phyloP scores from a whole-genome alignment of 306 rosid species.

The Calophaca sinica region DNA sequence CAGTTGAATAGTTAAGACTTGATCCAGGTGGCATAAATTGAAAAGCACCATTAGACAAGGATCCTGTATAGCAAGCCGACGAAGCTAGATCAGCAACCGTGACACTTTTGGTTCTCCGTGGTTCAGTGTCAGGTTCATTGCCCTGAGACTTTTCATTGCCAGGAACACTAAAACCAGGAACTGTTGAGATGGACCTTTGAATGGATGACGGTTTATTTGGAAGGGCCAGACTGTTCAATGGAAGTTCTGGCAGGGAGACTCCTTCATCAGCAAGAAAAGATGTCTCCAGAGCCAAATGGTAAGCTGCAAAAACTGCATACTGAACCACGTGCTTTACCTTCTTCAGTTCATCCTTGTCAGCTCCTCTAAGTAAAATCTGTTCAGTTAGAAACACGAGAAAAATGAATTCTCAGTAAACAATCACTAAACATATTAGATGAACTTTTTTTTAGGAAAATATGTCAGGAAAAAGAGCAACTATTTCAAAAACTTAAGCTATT shows the following conservation, averaged over 20 bases:
- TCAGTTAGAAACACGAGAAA: constrained; percentile 40
- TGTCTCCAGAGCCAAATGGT: constrained; percentile 97
- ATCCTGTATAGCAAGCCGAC: constrained; percentile 42
- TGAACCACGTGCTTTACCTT: constrained; percentile 95
- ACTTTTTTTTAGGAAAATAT: constrained; percentile 11
- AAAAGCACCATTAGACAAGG: constrained; percentile 54
- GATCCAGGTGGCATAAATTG: constrained; percentile 50
- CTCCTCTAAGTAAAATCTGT: constrained; percentile 94
- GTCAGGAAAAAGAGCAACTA: constrained; percentile 18
- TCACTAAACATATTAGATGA: constrained; percentile 1
- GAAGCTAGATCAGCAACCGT: constrained; percentile 56
- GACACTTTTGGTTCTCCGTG: constrained; percentile 61
- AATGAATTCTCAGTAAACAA: constrained; percentile 42
- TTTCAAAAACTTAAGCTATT: constrained; percentile 11
- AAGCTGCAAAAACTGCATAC: constrained; percentile 97
- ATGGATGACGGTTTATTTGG: constrained; percentile 69
- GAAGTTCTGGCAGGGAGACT: constrained; percentile 89
- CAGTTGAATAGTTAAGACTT: constrained; percentile 48
- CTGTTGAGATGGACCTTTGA: constrained; percentile 89
- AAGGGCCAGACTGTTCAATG: constrained; percentile 77
- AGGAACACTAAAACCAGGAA: constrained; percentile 67
- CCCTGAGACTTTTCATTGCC: constrained; percentile 57
- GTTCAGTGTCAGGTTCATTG: constrained; percentile 51
- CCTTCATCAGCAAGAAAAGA: constrained; percentile 99
- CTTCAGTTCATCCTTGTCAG: constrained; percentile 84